A percentile compares a stretch with the other conserved stretches of the same genome.
Conservation (phyloP, 768 basidiomycete species). For the Boletus subparvulus region DNA sequence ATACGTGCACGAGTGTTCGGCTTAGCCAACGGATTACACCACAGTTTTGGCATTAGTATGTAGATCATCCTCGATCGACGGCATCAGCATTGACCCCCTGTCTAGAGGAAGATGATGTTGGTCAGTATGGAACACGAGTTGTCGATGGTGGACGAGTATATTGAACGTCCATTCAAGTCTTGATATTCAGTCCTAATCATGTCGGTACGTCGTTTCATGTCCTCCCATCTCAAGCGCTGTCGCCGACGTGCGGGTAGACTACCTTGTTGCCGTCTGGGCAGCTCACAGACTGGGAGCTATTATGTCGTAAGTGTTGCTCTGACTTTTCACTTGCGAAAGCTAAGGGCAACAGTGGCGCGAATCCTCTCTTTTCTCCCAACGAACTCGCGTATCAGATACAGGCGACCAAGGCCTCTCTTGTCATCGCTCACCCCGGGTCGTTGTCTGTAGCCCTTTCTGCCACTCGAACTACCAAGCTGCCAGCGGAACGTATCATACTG, state of each 20-base stretch:
- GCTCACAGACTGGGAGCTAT: conserved; percentile 55
- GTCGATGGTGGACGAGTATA: not conserved
- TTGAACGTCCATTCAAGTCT: conserved; percentile 40
- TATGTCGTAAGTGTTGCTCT: conserved; percentile 47
- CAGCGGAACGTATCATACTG: conserved; percentile 46
- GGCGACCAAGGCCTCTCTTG: conserved; percentile 44
- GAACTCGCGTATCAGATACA: conserved; percentile 60
- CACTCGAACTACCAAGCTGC: conserved; percentile 39
- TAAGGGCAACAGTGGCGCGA: conserved; percentile 49
- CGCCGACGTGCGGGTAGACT: conserved; percentile 38
- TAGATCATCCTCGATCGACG: not conserved
- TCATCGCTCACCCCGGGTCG: conserved; percentile 49
- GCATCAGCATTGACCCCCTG: not conserved
- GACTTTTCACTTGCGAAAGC: not conserved
- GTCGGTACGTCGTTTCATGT: conserved; percentile 42
- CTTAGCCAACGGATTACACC: conserved; percentile 38
- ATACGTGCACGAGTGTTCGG: conserved; percentile 37
- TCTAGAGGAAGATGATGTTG: conserved; percentile 40
- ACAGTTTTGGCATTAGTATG: conserved; percentile 36
- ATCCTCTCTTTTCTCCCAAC: conserved; percentile 56
- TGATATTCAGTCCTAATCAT: conserved; percentile 67
- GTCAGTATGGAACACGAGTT: conserved; percentile 23
- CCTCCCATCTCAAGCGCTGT: not conserved
- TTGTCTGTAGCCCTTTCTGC: conserved; percentile 46
- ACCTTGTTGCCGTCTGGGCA: conserved; percentile 56